phyloP scores from a whole-genome alignment of 768 basidiomycete genomes.

The Nidularia pulvinata region DNA sequence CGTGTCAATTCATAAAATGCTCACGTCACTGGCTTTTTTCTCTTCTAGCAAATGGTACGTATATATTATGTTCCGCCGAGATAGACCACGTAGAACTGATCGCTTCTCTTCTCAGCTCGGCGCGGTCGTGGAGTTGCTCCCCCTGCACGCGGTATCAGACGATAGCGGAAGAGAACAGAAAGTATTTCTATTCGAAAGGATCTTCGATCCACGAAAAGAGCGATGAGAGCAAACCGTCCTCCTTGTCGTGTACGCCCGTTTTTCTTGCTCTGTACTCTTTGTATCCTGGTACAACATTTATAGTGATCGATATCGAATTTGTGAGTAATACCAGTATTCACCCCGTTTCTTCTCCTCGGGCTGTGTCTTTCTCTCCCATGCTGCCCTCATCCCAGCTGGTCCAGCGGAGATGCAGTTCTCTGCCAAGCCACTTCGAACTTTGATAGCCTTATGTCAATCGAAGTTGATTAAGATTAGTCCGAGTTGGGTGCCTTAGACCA shows the following conservation, averaged over 20 bases:
- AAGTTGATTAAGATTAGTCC: no score
- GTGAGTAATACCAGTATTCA: no score
- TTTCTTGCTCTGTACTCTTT: neutral
- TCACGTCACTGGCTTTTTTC: constrained; percentile 9
- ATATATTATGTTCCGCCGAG: neutral
- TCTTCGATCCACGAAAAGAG: neutral
- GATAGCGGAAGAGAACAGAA: constrained; percentile 33
- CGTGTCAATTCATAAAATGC: neutral
- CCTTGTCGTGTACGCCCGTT: neutral
- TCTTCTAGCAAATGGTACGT: constrained; percentile 73
- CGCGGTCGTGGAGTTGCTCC: constrained; percentile 82
- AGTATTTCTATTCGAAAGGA: neutral
- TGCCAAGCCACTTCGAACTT: no score
- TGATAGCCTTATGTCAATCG: no score
- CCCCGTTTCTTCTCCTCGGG: no score
- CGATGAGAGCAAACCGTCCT: neutral
- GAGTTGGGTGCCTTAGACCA: no score
- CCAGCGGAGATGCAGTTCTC: no score
- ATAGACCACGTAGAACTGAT: neutral
- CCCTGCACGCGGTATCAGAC: constrained; percentile 78
- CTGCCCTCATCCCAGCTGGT: no score
- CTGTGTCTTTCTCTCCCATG: no score
- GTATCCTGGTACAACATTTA: neutral
- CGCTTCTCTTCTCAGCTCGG: constrained; percentile 53
- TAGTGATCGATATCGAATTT: neutral